Percentiles rank a stretch among this genome's conserved stretches.
Conservation (phyloP, 2,329 filamentous ascomycete species). For the Pseudopyricularia cyperi region DNA sequence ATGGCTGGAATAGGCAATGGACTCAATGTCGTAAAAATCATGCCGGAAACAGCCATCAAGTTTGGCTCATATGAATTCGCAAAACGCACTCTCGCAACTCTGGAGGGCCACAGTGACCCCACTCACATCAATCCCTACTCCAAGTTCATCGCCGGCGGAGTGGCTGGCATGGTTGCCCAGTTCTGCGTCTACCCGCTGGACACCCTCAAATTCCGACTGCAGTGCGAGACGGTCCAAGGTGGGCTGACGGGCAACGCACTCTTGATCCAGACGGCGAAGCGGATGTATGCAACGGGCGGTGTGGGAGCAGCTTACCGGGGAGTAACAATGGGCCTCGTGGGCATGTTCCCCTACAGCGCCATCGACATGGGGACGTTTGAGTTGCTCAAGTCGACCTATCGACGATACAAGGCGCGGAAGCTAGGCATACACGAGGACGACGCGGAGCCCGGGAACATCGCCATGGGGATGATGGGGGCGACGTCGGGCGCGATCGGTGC, state of each 20-base stretch:
- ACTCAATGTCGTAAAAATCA: conserved; percentile 91
- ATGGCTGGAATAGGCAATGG: conserved; percentile 58
- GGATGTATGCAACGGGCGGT: conserved; percentile 72
- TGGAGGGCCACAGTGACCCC: conserved; percentile 81
- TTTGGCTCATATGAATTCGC: conserved; percentile 96
- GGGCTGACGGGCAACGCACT: conserved; percentile 74
- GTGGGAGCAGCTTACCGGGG: conserved; percentile 75
- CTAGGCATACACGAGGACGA: conserved; percentile 71
- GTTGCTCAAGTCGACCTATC: conserved; percentile 67
- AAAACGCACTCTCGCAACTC: conserved; percentile 70
- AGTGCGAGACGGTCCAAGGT: conserved; percentile 84
- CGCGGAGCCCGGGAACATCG: conserved; percentile 65
- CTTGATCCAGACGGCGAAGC: conserved; percentile 68
- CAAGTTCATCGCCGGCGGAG: conserved; percentile 81
- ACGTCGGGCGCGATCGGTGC: conserved; percentile 86
- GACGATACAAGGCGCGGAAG: conserved; percentile 54
- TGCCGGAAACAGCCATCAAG: conserved; percentile 97
- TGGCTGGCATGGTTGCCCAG: conserved; percentile 91
- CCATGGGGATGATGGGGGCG: conserved; percentile 79
- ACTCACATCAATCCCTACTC: conserved; percentile 68
- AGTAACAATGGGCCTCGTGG: conserved; percentile 81
- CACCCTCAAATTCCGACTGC: conserved; percentile 69
- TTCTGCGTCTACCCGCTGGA: conserved; percentile 93
- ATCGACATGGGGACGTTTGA: conserved; percentile 96
- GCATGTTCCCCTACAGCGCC: conserved; percentile 96